phyloP scores from a whole-genome alignment of 768 basidiomycete genomes.

The Gelatoporia subvermispora region DNA sequence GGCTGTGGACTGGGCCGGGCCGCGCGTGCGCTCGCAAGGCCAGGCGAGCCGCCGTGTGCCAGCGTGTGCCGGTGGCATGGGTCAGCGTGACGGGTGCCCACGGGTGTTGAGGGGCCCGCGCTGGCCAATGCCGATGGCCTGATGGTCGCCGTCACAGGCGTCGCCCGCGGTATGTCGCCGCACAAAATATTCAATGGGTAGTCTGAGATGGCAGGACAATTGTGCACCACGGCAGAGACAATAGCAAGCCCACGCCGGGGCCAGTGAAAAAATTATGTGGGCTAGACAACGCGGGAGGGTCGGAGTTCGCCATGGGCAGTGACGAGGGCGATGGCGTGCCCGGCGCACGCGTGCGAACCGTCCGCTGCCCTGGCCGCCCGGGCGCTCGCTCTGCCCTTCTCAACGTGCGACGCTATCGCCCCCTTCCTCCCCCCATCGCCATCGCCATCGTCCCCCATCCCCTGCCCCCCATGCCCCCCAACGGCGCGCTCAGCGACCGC shows the following conservation, averaged over 20 bases:
- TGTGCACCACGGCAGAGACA: conserved; percentile 7
- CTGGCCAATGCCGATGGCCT: no score
- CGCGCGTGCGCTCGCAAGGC: no score
- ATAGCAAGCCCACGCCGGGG: conserved; percentile 8
- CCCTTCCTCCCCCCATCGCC: conserved; percentile 20
- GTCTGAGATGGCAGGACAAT: no score
- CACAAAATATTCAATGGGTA: no score
- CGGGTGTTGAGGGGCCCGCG: no score
- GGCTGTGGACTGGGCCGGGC: no score
- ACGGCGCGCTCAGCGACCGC: conserved; percentile 19
- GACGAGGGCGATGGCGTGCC: conserved; percentile 25
- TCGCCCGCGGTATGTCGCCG: no score
- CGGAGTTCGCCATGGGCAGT: conserved; percentile 33
- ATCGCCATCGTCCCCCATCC: conserved; percentile 10
- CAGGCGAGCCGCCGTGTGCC: no score
- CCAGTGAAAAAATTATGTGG: conserved; percentile 18
- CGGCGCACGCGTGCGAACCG: conserved; percentile 35
- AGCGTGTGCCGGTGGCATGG: no score
- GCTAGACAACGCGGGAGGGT: conserved; percentile 17
- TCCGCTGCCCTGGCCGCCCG: conserved; percentile 31
- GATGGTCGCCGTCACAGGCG: no score
- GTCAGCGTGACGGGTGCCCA: no score
- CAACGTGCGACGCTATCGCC: conserved; percentile 17
- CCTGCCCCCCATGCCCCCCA: conserved; percentile 14
- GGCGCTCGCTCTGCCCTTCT: conserved; percentile 29